Evolutionary conservation across 2,329 filamentous ascomycete species (phyloP).

Genomic region (Fusarium sublunatum): DNA sequence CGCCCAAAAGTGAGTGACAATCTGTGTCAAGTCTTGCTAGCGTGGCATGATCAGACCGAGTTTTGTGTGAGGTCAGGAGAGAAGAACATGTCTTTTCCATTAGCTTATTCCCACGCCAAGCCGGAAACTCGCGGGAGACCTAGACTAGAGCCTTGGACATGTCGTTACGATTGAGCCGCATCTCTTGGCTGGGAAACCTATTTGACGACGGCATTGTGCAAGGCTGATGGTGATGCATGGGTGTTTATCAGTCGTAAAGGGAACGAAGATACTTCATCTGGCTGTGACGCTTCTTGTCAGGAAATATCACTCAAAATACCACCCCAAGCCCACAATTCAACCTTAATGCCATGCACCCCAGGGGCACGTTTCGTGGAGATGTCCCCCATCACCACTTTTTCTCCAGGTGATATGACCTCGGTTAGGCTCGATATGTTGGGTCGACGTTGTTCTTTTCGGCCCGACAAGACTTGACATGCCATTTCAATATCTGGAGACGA

Average conservation of each 20-base stretch:
- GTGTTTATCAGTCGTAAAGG: background rate
- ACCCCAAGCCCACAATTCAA: slow-evolving; percentile 28
- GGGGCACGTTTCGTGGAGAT: slow-evolving; percentile 8
- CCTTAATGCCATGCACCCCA: slow-evolving; percentile 21
- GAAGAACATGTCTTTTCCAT: background rate
- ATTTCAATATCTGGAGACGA: slow-evolving; percentile 16
- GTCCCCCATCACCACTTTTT: slow-evolving; percentile 2
- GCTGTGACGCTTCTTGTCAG: background rate
- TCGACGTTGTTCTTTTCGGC: slow-evolving; percentile 10
- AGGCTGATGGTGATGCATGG: background rate
- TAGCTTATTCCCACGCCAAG: slow-evolving; percentile 26
- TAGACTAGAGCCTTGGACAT: slow-evolving; percentile 3
- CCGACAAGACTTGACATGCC: slow-evolving; percentile 19
- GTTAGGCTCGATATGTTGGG: background rate
- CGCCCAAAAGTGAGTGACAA: background rate
- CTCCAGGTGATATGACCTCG: background rate
- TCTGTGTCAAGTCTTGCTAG: background rate
- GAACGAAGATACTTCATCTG: background rate
- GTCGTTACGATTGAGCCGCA: slow-evolving; percentile 29
- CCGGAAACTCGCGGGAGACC: background rate
- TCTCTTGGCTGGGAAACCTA: slow-evolving; percentile 23
- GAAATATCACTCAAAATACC: background rate
- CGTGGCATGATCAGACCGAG: background rate
- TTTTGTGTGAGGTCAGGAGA: background rate
- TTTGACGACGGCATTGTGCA: background rate